A percentile compares a stretch with the other conserved stretches of the same genome.
phyloP scores from a whole-genome alignment of 257 asterid species.

The Gynochthodes officinalis region DNA sequence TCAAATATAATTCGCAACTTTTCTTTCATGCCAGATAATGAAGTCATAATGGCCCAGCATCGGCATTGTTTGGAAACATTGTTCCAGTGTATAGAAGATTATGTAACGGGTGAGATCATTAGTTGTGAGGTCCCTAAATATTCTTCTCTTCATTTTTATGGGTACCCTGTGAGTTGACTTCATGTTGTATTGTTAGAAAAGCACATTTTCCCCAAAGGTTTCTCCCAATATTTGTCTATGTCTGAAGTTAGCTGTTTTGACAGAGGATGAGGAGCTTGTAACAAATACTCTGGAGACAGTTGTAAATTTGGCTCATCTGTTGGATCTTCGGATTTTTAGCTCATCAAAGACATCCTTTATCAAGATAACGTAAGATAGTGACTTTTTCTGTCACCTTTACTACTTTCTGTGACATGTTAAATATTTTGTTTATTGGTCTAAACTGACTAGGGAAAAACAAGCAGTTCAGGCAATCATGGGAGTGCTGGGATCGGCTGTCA shows the following conservation, averaged over 20 bases:
- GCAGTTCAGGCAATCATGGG: constrained; percentile 91
- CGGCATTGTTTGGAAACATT: constrained; percentile 92
- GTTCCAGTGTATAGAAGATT: constrained; percentile 89
- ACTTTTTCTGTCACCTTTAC: constrained; percentile 13
- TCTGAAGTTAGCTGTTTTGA: constrained; percentile 10
- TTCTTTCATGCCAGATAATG: constrained; percentile 97
- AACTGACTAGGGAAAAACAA: constrained; percentile 56
- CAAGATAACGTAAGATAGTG: constrained; percentile 67
- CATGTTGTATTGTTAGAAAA: background rate
- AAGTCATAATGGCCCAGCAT: constrained; percentile 88
- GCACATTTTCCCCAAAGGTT: background rate
- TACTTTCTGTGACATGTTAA: constrained; percentile 16
- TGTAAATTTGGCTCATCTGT: constrained; percentile 82
- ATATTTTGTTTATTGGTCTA: constrained; percentile 12
- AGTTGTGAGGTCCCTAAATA: background rate
- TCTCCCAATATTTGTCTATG: background rate
- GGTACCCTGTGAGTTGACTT: background rate
- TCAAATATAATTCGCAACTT: constrained; percentile 89
- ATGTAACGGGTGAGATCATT: constrained; percentile 61
- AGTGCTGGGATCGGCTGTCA: constrained; percentile 81
- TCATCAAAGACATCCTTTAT: constrained; percentile 80
- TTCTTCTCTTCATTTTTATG: constrained; percentile 3
- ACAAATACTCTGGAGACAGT: constrained; percentile 86
- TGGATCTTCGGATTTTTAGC: constrained; percentile 91
- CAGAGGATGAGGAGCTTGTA: constrained; percentile 98